These are phyloP conservation scores for Panicum miliaceum DNA, from an alignment of 176 grass and related monocot species.

Conservation along the genomic window DNA sequence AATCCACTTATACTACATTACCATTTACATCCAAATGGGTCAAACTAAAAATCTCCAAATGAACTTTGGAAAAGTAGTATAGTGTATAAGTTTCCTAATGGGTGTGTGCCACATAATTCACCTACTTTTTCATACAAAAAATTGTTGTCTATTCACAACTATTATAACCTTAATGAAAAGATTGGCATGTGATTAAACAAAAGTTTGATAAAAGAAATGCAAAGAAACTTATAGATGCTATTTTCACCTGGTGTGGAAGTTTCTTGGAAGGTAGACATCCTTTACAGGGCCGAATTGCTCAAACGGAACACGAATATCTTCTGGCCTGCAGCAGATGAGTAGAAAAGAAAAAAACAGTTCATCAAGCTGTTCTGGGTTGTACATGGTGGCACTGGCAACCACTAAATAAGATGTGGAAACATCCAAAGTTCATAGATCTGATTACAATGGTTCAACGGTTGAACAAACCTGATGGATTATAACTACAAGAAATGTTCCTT, in stretches of 20 bases:
- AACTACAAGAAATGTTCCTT: background rate
- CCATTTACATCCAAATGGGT: background rate
- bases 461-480: background rate
- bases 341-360: background rate
- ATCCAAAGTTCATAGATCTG: background rate
- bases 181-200: background rate
- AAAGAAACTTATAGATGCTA: background rate
- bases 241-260: constrained; percentile 65
- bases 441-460: background rate
- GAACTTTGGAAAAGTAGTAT: background rate
- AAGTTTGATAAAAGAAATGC: background rate
- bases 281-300: constrained; percentile 75
- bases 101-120: background rate
- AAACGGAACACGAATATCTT: constrained; percentile 65
- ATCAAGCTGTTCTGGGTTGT: constrained; percentile 17
- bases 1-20: constrained; percentile 10
- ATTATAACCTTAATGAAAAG: background rate
- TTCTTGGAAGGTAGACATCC: constrained; percentile 75
- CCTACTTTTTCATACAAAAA: background rate
- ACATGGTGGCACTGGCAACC: background rate
- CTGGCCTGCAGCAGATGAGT: constrained; percentile 44
- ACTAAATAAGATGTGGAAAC: background rate
- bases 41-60: constrained; percentile 2
- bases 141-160: background rate
- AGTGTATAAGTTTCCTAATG: background rate